phyloP scores from a whole-genome alignment of 345 rosid species.

The Populus simonii region DNA sequence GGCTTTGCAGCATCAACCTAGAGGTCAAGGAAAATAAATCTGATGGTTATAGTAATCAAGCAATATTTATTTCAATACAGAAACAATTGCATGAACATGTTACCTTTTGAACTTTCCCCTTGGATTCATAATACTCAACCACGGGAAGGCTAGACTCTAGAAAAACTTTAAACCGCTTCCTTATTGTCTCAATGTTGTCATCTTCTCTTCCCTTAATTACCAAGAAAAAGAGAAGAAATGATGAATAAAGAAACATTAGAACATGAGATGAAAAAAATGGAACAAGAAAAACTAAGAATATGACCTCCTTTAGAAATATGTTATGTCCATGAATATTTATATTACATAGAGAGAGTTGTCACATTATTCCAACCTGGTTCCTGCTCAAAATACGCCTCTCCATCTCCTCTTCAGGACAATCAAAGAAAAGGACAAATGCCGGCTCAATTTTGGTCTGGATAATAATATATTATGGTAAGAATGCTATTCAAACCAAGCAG shows the following conservation, averaged over 20 bases:
- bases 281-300: not conserved
- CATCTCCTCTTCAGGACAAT: conserved; percentile 49
- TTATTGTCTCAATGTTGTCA: conserved; percentile 30
- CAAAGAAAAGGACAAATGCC: conserved; percentile 45
- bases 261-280: not conserved
- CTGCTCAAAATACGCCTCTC: conserved; percentile 21
- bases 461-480: not conserved
- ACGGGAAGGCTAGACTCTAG: conserved; percentile 29
- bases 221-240: not conserved
- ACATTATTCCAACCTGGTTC: conserved; percentile 17
- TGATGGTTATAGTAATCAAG: not conserved
- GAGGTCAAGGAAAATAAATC: not conserved
- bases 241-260: not conserved
- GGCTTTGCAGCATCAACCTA: conserved; percentile 26
- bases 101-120: conserved; percentile 34
- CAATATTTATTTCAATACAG: not conserved
- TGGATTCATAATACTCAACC: conserved; percentile 24
- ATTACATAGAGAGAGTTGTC: not conserved
- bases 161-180: conserved; percentile 32
- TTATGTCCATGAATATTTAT: not conserved
- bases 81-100: not conserved
- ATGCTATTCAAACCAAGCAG: not conserved
- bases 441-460: conserved; percentile 50
- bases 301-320: not conserved
- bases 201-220: conserved; percentile 25